Conservation (phyloP, 2,329 filamentous ascomycete genomes). For the Pestalotiopsis sp. region DNA sequence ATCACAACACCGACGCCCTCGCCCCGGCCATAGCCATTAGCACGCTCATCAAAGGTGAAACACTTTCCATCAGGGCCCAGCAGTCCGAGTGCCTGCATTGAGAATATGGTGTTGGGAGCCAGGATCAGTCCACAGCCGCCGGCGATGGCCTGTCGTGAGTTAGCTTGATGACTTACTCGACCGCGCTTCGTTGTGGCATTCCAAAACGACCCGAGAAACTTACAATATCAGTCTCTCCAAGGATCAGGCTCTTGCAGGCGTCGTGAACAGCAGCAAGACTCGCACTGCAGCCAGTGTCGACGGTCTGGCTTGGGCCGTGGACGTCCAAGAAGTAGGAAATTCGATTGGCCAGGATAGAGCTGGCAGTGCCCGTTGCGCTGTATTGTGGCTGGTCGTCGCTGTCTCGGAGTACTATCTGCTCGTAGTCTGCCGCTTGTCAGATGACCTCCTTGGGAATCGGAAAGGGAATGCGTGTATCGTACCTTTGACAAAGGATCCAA, state of each 20-base stretch:
- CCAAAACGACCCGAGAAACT: conserved; percentile 7
- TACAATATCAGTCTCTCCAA: conserved; percentile 29
- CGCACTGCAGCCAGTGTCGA: conserved; percentile 48
- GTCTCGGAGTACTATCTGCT: conserved; percentile 26
- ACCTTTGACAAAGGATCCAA: conserved; percentile 27
- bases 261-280: conserved; percentile 42
- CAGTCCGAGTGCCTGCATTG: conserved; percentile 55
- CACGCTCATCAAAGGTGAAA: conserved; percentile 57
- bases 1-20: conserved; percentile 63
- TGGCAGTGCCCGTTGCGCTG: conserved; percentile 33
- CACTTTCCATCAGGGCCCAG: conserved; percentile 51
- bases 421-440: conserved; percentile 27
- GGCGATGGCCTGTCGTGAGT: conserved; percentile 39
- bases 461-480: not conserved
- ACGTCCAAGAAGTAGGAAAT: conserved; percentile 43
- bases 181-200: too few species aligned
- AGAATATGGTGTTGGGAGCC: conserved; percentile 55
- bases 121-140: conserved; percentile 54
- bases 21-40: conserved; percentile 64
- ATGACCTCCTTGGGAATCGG: not conserved
- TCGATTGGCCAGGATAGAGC: conserved; percentile 38
- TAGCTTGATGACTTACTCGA: not conserved
- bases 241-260: conserved; percentile 36
- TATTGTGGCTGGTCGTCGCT: conserved; percentile 26
- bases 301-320: conserved; percentile 39